Conservation (phyloP, 2,329 filamentous ascomycete species). For the Alternaria triticimaculans region DNA sequence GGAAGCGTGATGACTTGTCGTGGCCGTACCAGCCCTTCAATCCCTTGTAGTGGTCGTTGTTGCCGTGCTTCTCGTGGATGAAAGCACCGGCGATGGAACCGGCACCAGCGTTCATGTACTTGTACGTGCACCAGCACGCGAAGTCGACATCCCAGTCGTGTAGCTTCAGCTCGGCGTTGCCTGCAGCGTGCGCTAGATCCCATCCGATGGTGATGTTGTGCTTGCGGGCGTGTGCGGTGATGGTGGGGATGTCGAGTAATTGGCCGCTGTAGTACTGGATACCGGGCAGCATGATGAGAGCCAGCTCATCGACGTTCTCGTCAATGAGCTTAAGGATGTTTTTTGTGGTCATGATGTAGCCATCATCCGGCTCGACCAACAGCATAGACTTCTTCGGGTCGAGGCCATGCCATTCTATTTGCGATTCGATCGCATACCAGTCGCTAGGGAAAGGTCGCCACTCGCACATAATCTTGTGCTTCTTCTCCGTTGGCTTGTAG, state of each 20-base stretch:
- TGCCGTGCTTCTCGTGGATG: constrained; percentile 76
- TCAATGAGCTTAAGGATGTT: constrained; percentile 76
- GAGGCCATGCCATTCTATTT: constrained; percentile 74
- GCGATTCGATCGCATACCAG: constrained; percentile 83
- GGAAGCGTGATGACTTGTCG: constrained; percentile 76
- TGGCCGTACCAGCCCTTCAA: constrained; percentile 88
- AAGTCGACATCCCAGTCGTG: constrained; percentile 93
- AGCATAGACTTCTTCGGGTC: constrained; percentile 71
- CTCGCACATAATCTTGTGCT: constrained; percentile 81
- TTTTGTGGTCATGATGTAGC: constrained; percentile 68
- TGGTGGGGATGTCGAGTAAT: constrained; percentile 78
- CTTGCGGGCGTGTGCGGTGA: constrained; percentile 76
- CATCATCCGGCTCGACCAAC: constrained; percentile 71
- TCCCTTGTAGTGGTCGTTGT: constrained; percentile 67
- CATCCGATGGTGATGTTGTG: constrained; percentile 78
- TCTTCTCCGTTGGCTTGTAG: constrained; percentile 70
- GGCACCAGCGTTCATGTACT: constrained; percentile 87
- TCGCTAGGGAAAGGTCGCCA: constrained; percentile 90
- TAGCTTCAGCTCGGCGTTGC: constrained; percentile 78
- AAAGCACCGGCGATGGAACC: constrained; percentile 81
- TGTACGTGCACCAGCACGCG: constrained; percentile 92
- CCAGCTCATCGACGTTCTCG: constrained; percentile 72
- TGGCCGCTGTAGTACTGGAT: constrained; percentile 93
- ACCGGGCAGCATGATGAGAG: constrained; percentile 79
- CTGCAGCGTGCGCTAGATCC: constrained; percentile 86